Base-by-base conservation (phyloP, 768 basidiomycete genomes). In the Leccinum rimulosum region DNA sequence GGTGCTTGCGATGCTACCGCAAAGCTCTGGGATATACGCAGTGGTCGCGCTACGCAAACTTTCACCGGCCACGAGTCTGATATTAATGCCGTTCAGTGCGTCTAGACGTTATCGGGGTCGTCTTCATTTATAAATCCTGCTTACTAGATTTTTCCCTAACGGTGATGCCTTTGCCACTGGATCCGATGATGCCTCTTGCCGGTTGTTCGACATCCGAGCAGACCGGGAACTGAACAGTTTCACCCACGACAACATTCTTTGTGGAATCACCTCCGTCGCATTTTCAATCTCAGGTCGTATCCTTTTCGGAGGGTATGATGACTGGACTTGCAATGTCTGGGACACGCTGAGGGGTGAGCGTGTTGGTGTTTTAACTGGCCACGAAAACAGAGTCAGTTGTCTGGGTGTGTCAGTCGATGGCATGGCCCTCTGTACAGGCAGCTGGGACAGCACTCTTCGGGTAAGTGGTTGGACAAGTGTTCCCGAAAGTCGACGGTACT, bases 311-410 rank as follows among this genome's bases (percentile, higher is more conserved):
- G 96, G 96, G 45, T 99, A 99, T 73, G 96, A 99, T 75, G 96
- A 99, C 72, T 98, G 97, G 92, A 98, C 97, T 65, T 95, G 94
- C 80, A 99, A 99, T 72, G 96, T 98, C 54, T 99, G 96, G 96
- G 96, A 99, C 73, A 98, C 95, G 30, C 81, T 99, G 69, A 97
- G 96, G 76, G 97, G 97, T 56, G 96, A 98, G 74, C 91, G 96
- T 57, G 95, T 99, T 43, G 96, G 96, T 58, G 97, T 99, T 54
- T 77, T 99, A 61, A 93, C 95, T 38, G 96, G 97, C 17, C 96
- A 99, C 69, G 96, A 99, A 81, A 99, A 99, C 80, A 81, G 96
- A 63, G 95, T 99, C 65, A 92, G 89, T 70, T 98, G 97, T 79
- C 76, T 99, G 65, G 96, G 96, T 56, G 97, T 98, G 64, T 93